phyloP scores from a whole-genome alignment of 1,284 basidiomycete species.

The Anthracocystis walkeri region DNA sequence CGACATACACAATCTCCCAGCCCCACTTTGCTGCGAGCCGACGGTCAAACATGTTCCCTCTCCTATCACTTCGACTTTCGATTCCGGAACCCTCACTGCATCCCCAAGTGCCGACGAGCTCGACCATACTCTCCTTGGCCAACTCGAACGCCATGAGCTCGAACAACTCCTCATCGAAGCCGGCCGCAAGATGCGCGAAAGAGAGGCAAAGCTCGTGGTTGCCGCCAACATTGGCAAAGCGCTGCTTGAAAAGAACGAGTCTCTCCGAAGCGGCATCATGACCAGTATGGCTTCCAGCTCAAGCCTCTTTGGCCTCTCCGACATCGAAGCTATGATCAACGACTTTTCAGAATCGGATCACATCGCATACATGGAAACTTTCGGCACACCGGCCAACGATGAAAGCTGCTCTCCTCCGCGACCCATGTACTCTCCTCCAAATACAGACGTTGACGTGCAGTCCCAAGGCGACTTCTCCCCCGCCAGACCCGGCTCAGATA shows the following conservation, averaged over 20 bases:
- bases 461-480: slow-evolving; percentile 29
- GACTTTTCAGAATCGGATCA: slow-evolving; percentile 11
- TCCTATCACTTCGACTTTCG: neutral
- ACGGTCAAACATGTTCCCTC: too few species aligned
- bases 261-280: slow-evolving; percentile 54
- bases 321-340: slow-evolving; percentile 38
- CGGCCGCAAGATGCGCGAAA: slow-evolving; percentile 56
- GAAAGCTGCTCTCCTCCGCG: neutral
- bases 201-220: slow-evolving; percentile 59
- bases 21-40: neutral
- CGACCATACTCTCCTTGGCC: slow-evolving; percentile 49
- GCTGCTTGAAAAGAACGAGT: slow-evolving; percentile 62
- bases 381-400: neutral
- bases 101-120: slow-evolving; percentile 23
- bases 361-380: neutral
- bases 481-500: slow-evolving; percentile 20
- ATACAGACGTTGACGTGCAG: slow-evolving; percentile 39
- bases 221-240: slow-evolving; percentile 64
- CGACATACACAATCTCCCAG: slow-evolving; percentile 18
- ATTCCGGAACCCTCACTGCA: slow-evolving; percentile 6
- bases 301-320: slow-evolving; percentile 34
- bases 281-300: slow-evolving; percentile 45
- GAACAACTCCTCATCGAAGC: slow-evolving; percentile 58
- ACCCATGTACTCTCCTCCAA: slow-evolving; percentile 53
- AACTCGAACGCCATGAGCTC: slow-evolving; percentile 57